These are phyloP conservation scores for Exophiala viscosa DNA, from an alignment of 2,329 filamentous ascomycete species.

Conservation along the genomic window DNA sequence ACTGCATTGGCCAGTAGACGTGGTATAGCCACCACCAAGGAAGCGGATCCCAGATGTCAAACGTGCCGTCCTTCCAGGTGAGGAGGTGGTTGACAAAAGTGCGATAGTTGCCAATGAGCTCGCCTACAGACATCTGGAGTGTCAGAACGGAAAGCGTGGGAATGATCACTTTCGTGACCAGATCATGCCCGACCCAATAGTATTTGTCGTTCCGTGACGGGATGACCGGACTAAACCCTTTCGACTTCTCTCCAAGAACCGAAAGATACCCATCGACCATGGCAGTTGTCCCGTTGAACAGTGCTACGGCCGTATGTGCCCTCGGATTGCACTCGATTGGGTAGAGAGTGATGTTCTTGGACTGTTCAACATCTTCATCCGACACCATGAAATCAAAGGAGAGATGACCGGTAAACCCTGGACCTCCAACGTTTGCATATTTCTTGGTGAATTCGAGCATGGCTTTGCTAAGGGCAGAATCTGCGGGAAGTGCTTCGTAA, in stretches of 20 bases:
- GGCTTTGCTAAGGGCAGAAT: constrained; percentile 53
- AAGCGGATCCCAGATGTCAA: constrained; percentile 47
- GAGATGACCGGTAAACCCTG: constrained; percentile 63
- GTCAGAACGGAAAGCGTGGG: constrained; percentile 44
- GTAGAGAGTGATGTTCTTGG: constrained; percentile 41
- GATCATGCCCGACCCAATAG: constrained; percentile 68
- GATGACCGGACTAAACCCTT: constrained; percentile 15
- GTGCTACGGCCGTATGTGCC: constrained; percentile 62
- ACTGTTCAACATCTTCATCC: constrained; percentile 34
- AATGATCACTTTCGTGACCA: constrained; percentile 51
- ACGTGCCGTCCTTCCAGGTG: constrained; percentile 51
- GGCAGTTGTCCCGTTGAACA: constrained; percentile 51
- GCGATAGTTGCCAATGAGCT: constrained; percentile 13
- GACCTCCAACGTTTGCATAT: constrained; percentile 51
- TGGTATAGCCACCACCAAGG: constrained; percentile 53
- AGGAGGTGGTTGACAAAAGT: constrained; percentile 42
- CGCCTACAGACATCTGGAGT: constrained; percentile 13
- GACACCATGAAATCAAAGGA: constrained; percentile 68
- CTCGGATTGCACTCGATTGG: constrained; percentile 71
- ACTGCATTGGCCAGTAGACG: constrained; percentile 51
- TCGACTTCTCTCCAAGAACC: constrained; percentile 32
- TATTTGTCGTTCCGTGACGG: constrained; percentile 33
- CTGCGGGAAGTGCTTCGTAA: constrained; percentile 57
- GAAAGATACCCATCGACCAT: constrained; percentile 52
- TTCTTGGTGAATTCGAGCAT: constrained; percentile 64